Conservation (phyloP, 2,329 filamentous ascomycete species). For the Beauveria sp. region DNA sequence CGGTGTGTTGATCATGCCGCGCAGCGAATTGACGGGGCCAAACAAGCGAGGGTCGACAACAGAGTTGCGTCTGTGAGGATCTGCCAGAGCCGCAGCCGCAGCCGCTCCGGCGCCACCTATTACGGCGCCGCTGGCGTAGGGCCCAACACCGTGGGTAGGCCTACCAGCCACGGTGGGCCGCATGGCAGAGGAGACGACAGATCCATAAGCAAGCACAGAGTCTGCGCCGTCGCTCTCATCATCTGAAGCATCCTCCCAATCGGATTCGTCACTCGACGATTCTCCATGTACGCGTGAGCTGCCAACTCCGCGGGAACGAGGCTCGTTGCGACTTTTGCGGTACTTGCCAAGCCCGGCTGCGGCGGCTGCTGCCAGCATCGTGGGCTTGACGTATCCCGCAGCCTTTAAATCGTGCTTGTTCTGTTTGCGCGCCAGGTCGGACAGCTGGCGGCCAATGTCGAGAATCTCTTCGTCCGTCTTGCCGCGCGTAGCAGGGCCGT, state of each 20-base stretch:
- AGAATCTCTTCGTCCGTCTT: conserved; percentile 52
- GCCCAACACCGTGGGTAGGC: conserved; percentile 19
- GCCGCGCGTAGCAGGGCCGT: conserved; percentile 17
- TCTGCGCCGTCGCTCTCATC: conserved; percentile 34
- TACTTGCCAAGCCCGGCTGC: conserved; percentile 32
- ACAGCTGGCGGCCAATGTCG: conserved; percentile 46
- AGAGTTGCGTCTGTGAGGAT: conserved; percentile 34
- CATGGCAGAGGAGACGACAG: conserved; percentile 18
- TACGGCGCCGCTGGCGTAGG: conserved; percentile 19
- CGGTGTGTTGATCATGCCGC: conserved; percentile 44
- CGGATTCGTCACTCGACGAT: conserved; percentile 39
- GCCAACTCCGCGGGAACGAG: conserved; percentile 27
- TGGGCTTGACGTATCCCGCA: conserved; percentile 24
- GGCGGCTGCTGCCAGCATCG: conserved; percentile 29
- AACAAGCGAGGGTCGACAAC: conserved; percentile 52
- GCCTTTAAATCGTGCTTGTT: conserved; percentile 42
- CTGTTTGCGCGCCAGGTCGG: conserved; percentile 43
- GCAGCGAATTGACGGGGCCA: conserved; percentile 54
- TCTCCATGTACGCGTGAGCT: conserved; percentile 33
- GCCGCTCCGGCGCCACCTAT: conserved; percentile 28
- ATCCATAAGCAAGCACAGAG: conserved; percentile 33
- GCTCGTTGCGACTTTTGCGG: conserved; percentile 29
- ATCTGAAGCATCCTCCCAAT: conserved; percentile 51
- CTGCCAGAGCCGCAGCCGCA: conserved; percentile 16
- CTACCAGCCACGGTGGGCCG: conserved; percentile 14